These are phyloP conservation scores for Aleurites moluccanus DNA, from an alignment of 441 rosid genomes.

Conservation along the genomic window DNA sequence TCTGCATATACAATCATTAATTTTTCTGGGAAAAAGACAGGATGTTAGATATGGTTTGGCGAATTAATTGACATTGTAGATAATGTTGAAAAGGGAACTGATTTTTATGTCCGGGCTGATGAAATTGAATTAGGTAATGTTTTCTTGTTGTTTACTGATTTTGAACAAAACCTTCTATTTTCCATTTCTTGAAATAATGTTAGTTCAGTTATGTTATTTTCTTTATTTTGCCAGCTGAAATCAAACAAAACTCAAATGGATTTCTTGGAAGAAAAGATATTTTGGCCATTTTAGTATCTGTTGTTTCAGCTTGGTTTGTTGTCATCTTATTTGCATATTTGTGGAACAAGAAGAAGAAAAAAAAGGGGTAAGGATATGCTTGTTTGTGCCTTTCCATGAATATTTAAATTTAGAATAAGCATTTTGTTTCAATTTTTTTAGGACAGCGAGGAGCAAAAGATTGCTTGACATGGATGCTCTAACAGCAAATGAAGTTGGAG, in stretches of 20 bases:
- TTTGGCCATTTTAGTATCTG: neutral
- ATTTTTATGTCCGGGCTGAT: conserved; percentile 22
- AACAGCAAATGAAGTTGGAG: neutral
- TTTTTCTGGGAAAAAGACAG: neutral
- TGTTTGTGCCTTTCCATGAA: neutral
- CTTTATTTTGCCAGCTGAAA: neutral
- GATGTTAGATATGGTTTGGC: conserved; percentile 25
- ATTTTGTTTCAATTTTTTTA: neutral
- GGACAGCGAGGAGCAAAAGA: neutral
- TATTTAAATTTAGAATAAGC: neutral
- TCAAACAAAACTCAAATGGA: neutral
- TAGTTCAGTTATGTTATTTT: neutral
- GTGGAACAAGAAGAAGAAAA: neutral
- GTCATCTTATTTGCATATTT: neutral
- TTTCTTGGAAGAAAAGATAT: neutral
- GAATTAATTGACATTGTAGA: conserved; percentile 13
- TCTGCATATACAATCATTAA: neutral
- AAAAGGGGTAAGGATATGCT: neutral
- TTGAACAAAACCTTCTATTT: neutral
- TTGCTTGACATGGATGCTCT: neutral
- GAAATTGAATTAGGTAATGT: conserved; percentile 20
- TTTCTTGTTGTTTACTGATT: no score
- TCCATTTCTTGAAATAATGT: neutral
- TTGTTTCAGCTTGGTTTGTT: conserved; percentile 3
- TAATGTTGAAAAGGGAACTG: neutral